Base-by-base conservation (phyloP, 306 rosid genomes). In the Malus fusca region DNA sequence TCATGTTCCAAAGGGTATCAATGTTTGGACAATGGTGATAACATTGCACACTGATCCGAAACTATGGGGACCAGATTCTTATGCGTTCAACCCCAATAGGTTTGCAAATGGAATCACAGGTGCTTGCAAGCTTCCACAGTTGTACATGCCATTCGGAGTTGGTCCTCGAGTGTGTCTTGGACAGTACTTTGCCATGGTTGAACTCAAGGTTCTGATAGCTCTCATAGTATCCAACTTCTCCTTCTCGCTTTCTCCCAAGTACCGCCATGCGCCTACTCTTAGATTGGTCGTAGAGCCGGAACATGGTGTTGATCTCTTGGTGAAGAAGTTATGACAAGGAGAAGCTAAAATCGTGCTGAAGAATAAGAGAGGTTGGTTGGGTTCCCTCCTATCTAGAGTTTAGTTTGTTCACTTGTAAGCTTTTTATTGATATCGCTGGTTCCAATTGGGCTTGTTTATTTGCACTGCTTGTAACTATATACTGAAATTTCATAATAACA, bases 201-300 rank as follows among this genome's bases (percentile, higher is more conserved):
- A 76, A 37, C 40, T 75, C 15, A 64, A 78, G 81, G 12, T 78
- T 30, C 52, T 78, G 42, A 61, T 73, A 53, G 35, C 88, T 56
- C 81, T 82, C 66, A 64, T 87, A 4, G 48, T 88, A 35, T 81
- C 87, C 55, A 85, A 83, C 22, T 88, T 83, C 68, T 62, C 85
- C 17, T 62, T 85, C 74, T 62, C 78, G 1, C 81, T 85, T 26
- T 85, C 88, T 3, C 87, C 89, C 6, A 68, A 61, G 19, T 88
- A 81, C 30, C 31, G 22, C 5, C 89, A 85, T 22, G 75, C 73
- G 5, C 86, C 86, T 5, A 23, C 71, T 68, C 66, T 77, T 9
- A 75, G 17, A 52, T 18, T 83, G 65, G 74, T 80, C 9, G 14
- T 85, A 14, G 77, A 85, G 65, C 84, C 85, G 19, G 77, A 81